These are phyloP conservation scores for Paramarasmius palmivorus DNA, from an alignment of 1,284 basidiomycete genomes.

Conservation along the genomic window DNA sequence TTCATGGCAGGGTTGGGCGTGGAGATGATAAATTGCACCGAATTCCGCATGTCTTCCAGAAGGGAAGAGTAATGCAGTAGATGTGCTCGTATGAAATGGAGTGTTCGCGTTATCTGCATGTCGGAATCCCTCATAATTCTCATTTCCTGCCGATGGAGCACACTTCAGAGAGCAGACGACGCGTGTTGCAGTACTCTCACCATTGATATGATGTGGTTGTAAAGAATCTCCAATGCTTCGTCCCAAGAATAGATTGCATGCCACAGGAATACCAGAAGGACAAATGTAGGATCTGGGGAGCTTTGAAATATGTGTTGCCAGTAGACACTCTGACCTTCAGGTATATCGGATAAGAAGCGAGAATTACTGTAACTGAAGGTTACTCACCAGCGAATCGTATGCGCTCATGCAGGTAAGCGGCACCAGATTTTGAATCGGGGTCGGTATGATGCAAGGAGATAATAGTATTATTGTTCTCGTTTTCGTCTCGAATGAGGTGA, in stretches of 20 bases:
- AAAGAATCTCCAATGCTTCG: constrained; percentile 49
- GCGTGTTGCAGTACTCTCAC: constrained; percentile 27
- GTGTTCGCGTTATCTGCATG: constrained; percentile 23
- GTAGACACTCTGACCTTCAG: constrained; percentile 45
- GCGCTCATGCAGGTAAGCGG: constrained; percentile 33
- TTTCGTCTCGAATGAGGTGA: constrained; percentile 39
- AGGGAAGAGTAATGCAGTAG: constrained; percentile 43
- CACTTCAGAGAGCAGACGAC: not conserved
- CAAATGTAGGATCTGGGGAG: constrained; percentile 49
- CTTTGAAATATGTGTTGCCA: constrained; percentile 50
- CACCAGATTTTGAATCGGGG: constrained; percentile 28
- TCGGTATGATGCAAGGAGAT: constrained; percentile 37
- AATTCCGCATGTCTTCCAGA: constrained; percentile 40
- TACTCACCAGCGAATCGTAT: constrained; percentile 32
- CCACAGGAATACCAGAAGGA: constrained; percentile 55
- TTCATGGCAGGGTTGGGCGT: constrained; percentile 48
- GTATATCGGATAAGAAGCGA: not conserved
- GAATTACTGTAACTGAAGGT: not conserved
- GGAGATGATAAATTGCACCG: constrained; percentile 37
- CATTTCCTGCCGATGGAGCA: constrained; percentile 32
- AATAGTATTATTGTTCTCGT: constrained; percentile 36
- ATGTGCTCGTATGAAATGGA: constrained; percentile 45
- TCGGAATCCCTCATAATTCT: constrained; percentile 34
- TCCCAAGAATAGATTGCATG: constrained; percentile 61
- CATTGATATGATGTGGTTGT: constrained; percentile 43